phyloP scores from a whole-genome alignment of 441 rosid species.

The Dalechampia spathulata region DNA sequence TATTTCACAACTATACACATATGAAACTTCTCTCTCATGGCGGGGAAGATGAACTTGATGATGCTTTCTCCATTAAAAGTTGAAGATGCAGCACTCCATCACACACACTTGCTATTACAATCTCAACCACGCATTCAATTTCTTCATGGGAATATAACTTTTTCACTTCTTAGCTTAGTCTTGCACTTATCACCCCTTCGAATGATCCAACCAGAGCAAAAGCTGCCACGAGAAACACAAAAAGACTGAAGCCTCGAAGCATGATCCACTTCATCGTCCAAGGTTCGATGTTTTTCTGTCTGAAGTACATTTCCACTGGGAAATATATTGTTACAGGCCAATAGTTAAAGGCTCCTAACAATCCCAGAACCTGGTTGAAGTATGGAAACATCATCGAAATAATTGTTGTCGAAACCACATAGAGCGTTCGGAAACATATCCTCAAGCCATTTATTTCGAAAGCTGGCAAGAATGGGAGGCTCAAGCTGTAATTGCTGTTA shows the following conservation, averaged over 20 bases:
- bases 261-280: slow-evolving; percentile 21
- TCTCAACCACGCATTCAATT: too few relatives aligned
- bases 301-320: slow-evolving; percentile 27
- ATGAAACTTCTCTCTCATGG: too few relatives aligned
- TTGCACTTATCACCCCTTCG: too few relatives aligned
- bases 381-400: slow-evolving; percentile 29
- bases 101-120: too few relatives aligned
- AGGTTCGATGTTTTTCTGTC: slow-evolving; percentile 20
- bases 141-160: too few relatives aligned
- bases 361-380: slow-evolving; percentile 27
- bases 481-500: slow-evolving; percentile 11
- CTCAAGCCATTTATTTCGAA: neutral
- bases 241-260: slow-evolving; percentile 16
- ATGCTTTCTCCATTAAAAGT: too few relatives aligned
- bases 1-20: too few relatives aligned
- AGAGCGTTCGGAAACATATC: slow-evolving; percentile 6
- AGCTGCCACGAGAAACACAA: too few relatives aligned
- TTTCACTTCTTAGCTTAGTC: too few relatives aligned
- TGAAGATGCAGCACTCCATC: too few relatives aligned
- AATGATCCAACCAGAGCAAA: too few relatives aligned
- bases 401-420: slow-evolving; percentile 19
- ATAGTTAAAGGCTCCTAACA: slow-evolving; percentile 25
- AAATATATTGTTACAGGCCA: slow-evolving; percentile 29
- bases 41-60: too few relatives aligned
- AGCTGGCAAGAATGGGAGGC: slow-evolving; percentile 5